Conservation (phyloP, 2,329 filamentous ascomycete species). For the Alternaria triticimaculans region DNA sequence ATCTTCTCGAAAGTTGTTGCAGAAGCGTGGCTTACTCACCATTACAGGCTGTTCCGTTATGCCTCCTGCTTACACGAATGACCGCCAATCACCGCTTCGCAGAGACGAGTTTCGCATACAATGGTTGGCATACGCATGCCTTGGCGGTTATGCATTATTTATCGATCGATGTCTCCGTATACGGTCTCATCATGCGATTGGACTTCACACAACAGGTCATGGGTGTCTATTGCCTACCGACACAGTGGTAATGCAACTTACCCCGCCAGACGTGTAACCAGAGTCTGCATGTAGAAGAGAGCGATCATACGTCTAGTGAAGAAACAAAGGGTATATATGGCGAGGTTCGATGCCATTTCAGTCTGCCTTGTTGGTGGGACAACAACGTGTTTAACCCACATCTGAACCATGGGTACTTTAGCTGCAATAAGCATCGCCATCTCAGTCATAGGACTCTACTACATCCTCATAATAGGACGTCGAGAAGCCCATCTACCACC, state of each 20-base stretch:
- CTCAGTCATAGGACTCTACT: not conserved
- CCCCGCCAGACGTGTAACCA: not conserved
- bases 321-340: not conserved
- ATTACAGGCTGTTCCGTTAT: not conserved
- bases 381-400: not conserved
- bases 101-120: not conserved
- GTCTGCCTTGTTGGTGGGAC: not conserved
- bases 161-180: not conserved
- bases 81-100: not conserved
- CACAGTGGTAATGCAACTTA: not conserved
- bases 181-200: not conserved
- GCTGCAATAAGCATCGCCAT: not conserved
- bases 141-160: not conserved
- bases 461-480: not conserved
- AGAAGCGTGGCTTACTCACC: not conserved
- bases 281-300: not conserved
- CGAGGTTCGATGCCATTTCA: not conserved
- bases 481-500: not conserved
- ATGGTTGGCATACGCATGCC: not conserved
- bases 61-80: not conserved
- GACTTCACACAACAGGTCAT: not conserved
- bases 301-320: not conserved
- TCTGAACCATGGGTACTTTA: not conserved
- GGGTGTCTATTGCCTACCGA: not conserved
- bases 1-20: too few species aligned